A percentile compares a stretch with the other conserved stretches of the same genome.
Evolutionary conservation across 1,284 basidiomycete species (phyloP).

Genomic region (Apiotrichum akiyoshidainum): DNA sequence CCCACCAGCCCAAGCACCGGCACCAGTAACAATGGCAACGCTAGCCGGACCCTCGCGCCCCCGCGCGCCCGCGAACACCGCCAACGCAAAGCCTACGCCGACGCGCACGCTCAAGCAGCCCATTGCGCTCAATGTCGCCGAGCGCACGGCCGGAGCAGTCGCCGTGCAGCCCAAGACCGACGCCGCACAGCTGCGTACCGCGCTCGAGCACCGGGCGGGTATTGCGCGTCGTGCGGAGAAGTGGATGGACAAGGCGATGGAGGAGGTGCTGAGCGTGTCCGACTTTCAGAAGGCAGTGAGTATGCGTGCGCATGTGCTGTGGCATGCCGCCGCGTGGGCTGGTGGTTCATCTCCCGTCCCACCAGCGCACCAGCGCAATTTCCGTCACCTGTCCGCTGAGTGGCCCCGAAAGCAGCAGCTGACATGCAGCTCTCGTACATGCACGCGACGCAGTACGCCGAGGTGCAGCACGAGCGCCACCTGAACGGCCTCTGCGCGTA

Average conservation of each 20-base stretch:
- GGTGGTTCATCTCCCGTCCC: neutral
- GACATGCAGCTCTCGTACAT: constrained; percentile 22
- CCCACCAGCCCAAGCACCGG: too few species aligned
- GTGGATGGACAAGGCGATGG: constrained; percentile 22
- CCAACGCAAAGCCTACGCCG: neutral
- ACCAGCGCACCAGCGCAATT: neutral
- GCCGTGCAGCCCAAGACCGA: constrained; percentile 1
- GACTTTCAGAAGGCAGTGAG: constrained; percentile 15
- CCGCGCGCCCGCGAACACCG: too few species aligned
- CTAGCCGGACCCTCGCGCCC: neutral
- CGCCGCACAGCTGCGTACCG: constrained; percentile 8
- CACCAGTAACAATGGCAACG: neutral
- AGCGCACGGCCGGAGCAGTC: neutral
- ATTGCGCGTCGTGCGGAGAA: constrained; percentile 17
- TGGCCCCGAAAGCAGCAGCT: too few species aligned
- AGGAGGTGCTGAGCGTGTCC: constrained; percentile 14
- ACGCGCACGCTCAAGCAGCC: constrained; percentile 8
- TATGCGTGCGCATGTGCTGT: neutral
- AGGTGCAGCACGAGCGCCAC: constrained; percentile 41
- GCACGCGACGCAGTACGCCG: constrained; percentile 30
- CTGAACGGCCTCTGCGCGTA: constrained; percentile 42
- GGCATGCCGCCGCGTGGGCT: too few species aligned
- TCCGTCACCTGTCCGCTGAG: too few species aligned
- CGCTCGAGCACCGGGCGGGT: constrained; percentile 10
- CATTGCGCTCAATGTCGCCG: neutral